Conservation (phyloP, 106 monocot genomes). For the Xerophyta viscosa region DNA sequence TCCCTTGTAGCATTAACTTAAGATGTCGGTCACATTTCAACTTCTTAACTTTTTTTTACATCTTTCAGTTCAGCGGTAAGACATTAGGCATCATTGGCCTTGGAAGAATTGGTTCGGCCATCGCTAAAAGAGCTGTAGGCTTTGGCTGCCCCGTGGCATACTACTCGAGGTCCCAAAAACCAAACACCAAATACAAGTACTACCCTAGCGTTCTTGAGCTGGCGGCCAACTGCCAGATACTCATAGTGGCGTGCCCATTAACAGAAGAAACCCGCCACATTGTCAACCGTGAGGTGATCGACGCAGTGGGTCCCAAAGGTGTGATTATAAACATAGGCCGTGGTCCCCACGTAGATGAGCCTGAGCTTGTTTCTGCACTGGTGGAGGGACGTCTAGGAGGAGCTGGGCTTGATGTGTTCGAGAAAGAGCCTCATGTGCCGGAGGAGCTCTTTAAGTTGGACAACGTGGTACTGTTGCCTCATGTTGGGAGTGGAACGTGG, state of each 20-base stretch:
- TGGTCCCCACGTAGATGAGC: conserved; percentile 51
- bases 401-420: conserved; percentile 70
- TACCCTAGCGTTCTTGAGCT: conserved; percentile 23
- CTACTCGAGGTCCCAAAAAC: conserved; percentile 60
- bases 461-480: conserved; percentile 67
- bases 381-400: conserved; percentile 52
- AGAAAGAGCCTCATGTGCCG: conserved; percentile 44
- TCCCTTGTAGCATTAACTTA: neutral
- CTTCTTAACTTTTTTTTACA: neutral
- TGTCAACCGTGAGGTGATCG: conserved; percentile 40
- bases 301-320: conserved; percentile 44
- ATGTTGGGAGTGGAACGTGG: conserved; percentile 44
- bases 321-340: conserved; percentile 64
- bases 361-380: conserved; percentile 50
- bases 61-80: conserved; percentile 80
- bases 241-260: conserved; percentile 42
- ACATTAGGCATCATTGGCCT: conserved; percentile 69
- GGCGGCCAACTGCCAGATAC: conserved; percentile 44
- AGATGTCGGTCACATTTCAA: neutral
- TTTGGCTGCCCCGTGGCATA: conserved; percentile 75
- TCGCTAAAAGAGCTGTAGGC: conserved; percentile 71
- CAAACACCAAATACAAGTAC: conserved; percentile 35
- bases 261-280: conserved; percentile 48
- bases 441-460: conserved; percentile 48
- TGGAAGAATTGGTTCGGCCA: conserved; percentile 68